Conservation (phyloP, 1,139 yeast genomes). For the Diutina scorzettiae region DNA sequence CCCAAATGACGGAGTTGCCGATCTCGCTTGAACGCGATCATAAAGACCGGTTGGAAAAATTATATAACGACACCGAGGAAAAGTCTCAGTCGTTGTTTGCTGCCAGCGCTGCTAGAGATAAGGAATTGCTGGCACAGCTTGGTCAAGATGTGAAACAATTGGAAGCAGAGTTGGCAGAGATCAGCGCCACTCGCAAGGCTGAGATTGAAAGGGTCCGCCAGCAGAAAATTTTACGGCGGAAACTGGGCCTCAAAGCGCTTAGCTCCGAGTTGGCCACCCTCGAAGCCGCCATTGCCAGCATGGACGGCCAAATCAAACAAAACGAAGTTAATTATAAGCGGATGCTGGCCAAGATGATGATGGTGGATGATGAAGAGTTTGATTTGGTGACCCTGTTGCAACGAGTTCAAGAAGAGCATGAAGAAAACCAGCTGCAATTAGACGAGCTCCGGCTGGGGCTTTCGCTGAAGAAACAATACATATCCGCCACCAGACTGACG, state of each 20-base stretch:
- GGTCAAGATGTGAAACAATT: conserved; percentile 11
- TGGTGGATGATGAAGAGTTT: not conserved
- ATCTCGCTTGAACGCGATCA: conserved; percentile 22
- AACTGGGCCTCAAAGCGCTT: conserved; percentile 15
- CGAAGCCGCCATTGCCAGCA: conserved; percentile 9
- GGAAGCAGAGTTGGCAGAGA: conserved; percentile 9
- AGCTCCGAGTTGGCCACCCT: conserved; percentile 17
- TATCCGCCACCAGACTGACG: not conserved
- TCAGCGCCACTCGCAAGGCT: conserved; percentile 12
- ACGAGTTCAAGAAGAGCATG: conserved; percentile 2
- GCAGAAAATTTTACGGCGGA: not conserved
- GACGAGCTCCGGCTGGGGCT: conserved; percentile 4
- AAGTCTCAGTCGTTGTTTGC: conserved; percentile 25
- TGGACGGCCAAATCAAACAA: conserved; percentile 7
- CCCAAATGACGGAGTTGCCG: not conserved
- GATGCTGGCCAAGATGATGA: conserved; percentile 6
- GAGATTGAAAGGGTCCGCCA: not conserved
- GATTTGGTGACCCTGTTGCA: conserved; percentile 3
- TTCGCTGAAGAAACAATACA: not conserved
- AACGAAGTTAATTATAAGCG: conserved; percentile 9
- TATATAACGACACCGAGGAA: conserved; percentile 23
- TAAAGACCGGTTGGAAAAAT: conserved; percentile 21
- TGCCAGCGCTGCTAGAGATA: conserved; percentile 17
- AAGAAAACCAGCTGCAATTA: conserved; percentile 4
- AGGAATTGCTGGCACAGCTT: conserved; percentile 15